phyloP scores from a whole-genome alignment of 148 eudicot species.

The Camellia sinensis region DNA sequence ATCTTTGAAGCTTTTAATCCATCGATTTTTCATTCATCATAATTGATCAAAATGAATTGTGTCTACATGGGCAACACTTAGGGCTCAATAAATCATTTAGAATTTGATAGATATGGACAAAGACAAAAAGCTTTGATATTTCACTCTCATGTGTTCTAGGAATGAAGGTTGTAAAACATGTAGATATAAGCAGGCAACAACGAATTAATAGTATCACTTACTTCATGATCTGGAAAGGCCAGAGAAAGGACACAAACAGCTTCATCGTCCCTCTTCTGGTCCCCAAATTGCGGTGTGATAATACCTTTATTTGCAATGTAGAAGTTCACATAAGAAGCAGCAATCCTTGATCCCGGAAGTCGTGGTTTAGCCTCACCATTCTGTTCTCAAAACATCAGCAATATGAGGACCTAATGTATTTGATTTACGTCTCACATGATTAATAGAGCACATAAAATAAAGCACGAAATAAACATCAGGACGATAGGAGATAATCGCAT shows the following conservation, averaged over 20 bases:
- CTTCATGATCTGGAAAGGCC: conserved; percentile 69
- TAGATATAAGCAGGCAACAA: conserved; percentile 4
- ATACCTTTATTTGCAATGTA: conserved; percentile 87
- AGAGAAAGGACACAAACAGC: conserved; percentile 66
- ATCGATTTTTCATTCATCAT: not conserved
- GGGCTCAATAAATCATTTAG: not conserved
- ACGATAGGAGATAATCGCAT: not conserved
- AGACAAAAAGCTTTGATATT: conserved; percentile 2
- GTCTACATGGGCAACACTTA: not conserved
- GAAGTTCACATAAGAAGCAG: conserved; percentile 93
- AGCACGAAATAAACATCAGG: not conserved
- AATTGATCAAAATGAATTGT: conserved; percentile 1
- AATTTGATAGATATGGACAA: not conserved
- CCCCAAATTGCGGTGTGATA: conserved; percentile 90
- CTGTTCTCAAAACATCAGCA: conserved; percentile 31
- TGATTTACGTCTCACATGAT: not conserved
- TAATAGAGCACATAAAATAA: not conserved
- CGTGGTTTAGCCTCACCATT: conserved; percentile 77
- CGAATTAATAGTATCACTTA: conserved; percentile 17
- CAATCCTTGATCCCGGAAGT: conserved; percentile 76
- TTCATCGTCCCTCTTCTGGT: conserved; percentile 81
- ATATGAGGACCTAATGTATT: not conserved
- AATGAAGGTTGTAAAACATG: conserved; percentile 10
- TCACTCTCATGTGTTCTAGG: not conserved
- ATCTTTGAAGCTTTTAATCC: not conserved